phyloP scores from a whole-genome alignment of 345 rosid genomes.

The Eucalyptus virginea region DNA sequence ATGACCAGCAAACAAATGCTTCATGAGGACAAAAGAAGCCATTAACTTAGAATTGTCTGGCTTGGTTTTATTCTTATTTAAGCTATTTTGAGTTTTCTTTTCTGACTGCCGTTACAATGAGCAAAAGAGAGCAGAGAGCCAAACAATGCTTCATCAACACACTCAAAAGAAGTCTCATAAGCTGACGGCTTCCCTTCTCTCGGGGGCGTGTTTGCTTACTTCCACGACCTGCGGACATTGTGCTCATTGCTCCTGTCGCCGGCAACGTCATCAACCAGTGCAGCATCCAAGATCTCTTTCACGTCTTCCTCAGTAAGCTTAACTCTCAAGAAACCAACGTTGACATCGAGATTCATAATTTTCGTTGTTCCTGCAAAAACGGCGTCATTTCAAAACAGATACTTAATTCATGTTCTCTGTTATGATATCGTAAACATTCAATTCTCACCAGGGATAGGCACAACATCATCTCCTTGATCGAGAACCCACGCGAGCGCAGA shows the following conservation, averaged over 20 bases:
- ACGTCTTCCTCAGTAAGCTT: slow-evolving; percentile 10
- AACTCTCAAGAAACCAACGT: slow-evolving; percentile 6
- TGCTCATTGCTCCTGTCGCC: background rate
- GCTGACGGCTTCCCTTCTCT: background rate
- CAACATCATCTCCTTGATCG: slow-evolving; percentile 26
- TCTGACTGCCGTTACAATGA: background rate
- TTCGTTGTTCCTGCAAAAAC: slow-evolving; percentile 12
- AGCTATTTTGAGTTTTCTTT: background rate
- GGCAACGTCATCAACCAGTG: slow-evolving; percentile 4
- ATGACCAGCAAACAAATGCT: background rate
- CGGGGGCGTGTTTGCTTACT: slow-evolving; percentile 11
- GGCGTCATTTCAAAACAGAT: background rate
- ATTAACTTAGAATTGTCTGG: background rate
- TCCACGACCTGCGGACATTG: background rate
- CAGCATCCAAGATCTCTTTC: slow-evolving; percentile 14
- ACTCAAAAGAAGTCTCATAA: background rate
- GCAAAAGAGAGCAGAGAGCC: background rate
- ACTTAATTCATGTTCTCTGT: background rate
- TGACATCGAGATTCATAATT: slow-evolving; percentile 4
- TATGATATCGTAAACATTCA: background rate
- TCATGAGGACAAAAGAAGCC: background rate
- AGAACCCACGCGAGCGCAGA: slow-evolving; percentile 31
- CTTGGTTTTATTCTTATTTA: background rate
- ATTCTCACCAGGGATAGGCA: slow-evolving; percentile 27
- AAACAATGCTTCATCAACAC: background rate